Percentiles rank a stretch among this genome's conserved stretches.
Conservation (phyloP, 768 basidiomycete species). For the Kwoniella newhampshirensis region DNA sequence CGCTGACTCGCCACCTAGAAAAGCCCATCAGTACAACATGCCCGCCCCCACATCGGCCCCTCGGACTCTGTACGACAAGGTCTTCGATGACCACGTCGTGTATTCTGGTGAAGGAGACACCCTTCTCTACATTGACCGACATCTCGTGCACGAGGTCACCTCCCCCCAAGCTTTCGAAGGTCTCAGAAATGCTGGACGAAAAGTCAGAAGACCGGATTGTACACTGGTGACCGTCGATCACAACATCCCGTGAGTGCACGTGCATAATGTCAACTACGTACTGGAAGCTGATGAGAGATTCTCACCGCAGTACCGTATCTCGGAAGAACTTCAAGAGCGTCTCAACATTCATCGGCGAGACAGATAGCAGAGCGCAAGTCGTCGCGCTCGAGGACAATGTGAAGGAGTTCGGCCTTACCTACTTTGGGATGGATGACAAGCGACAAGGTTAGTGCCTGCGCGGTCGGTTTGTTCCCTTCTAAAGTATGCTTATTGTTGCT, state of each 20-base stretch:
- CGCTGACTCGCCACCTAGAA: slow-evolving; percentile 12
- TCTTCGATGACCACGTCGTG: slow-evolving; percentile 97
- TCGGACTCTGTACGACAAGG: slow-evolving; percentile 94
- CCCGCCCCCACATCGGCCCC: slow-evolving; percentile 63
- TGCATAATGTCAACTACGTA: not conserved
- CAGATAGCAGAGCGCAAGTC: slow-evolving; percentile 81
- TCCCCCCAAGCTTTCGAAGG: slow-evolving; percentile 90
- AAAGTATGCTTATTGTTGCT: not conserved
- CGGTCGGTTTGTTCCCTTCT: no score
- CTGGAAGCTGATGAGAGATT: not conserved
- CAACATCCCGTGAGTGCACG: slow-evolving; percentile 70
- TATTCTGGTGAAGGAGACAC: slow-evolving; percentile 56
- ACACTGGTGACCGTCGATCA: slow-evolving; percentile 87
- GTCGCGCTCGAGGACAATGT: slow-evolving; percentile 82
- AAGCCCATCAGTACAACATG: slow-evolving; percentile 55
- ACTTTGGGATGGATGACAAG: slow-evolving; percentile 85
- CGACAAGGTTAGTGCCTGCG: slow-evolving; percentile 67
- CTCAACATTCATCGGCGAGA: slow-evolving; percentile 72
- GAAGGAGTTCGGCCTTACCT: slow-evolving; percentile 85
- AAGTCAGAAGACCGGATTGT: slow-evolving; percentile 80
- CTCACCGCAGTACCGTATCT: slow-evolving; percentile 62
- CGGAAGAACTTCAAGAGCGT: slow-evolving; percentile 74
- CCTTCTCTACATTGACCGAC: slow-evolving; percentile 58
- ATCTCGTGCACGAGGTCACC: slow-evolving; percentile 86
- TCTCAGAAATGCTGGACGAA: slow-evolving; percentile 71